Evolutionary conservation across 768 basidiomycete genomes (phyloP).

Genomic region (Cubamyces lactineus): DNA sequence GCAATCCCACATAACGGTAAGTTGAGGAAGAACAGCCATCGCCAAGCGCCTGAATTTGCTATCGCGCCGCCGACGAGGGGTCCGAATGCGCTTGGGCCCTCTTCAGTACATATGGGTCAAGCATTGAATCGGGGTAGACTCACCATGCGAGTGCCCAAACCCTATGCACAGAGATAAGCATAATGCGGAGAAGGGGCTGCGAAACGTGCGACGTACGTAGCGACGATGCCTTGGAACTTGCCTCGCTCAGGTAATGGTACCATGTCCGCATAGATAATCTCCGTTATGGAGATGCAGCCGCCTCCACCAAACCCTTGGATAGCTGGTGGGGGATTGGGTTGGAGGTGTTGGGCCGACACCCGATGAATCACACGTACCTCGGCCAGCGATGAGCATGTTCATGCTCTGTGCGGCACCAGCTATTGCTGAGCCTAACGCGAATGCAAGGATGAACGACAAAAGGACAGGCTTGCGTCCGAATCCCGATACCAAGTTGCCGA

Average conservation of each 20-base stretch:
- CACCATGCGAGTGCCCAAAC: constrained; percentile 18
- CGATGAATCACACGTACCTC: constrained; percentile 17
- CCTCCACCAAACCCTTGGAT: constrained; percentile 33
- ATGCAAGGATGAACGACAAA: constrained; percentile 34
- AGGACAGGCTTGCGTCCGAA: constrained; percentile 42
- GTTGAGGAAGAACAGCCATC: constrained; percentile 26
- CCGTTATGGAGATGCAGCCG: constrained; percentile 22
- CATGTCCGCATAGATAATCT: constrained; percentile 32
- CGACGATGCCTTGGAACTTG: constrained; percentile 34
- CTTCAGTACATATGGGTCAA: not conserved
- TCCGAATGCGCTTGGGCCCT: constrained; percentile 29
- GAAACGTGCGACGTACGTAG: not conserved
- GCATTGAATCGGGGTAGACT: not conserved
- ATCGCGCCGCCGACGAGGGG: constrained; percentile 36
- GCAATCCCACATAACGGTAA: constrained; percentile 20
- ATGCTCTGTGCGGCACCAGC: constrained; percentile 44
- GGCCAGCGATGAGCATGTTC: constrained; percentile 44
- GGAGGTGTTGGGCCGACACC: not conserved
- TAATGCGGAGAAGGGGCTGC: not conserved
- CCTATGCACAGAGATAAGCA: not conserved
- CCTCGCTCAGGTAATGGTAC: constrained; percentile 33
- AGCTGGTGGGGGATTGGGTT: constrained; percentile 1
- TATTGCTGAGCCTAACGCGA: constrained; percentile 45
- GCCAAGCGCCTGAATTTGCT: constrained; percentile 10
- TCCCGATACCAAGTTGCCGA: constrained; percentile 35